A percentile compares a stretch with the other conserved stretches of the same genome.
These are phyloP conservation scores for Coemansia sp. DNA, from an alignment of 192 early-diverging fungal genomes.

Conservation along the genomic window DNA sequence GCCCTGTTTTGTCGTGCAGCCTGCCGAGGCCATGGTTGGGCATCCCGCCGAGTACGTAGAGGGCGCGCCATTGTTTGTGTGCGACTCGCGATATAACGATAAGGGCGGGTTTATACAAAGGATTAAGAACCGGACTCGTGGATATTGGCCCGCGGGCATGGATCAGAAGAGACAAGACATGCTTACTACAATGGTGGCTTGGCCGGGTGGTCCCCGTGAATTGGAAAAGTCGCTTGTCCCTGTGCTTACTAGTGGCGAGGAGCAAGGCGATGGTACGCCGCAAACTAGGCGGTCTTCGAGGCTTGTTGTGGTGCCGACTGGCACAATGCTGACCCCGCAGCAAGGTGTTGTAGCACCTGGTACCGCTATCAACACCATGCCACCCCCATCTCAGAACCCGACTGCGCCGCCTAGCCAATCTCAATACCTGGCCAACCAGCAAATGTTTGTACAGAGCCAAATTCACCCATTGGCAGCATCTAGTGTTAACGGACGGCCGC, in stretches of 20 bases:
- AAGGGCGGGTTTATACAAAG: constrained; percentile 46
- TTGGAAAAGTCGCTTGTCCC: constrained; percentile 25
- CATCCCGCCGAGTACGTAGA: constrained; percentile 40
- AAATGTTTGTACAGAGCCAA: constrained; percentile 38
- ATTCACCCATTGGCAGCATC: constrained; percentile 9
- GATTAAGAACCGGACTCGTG: constrained; percentile 35
- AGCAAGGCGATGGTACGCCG: constrained; percentile 13
- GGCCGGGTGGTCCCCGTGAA: constrained; percentile 30
- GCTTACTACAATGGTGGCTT: constrained; percentile 35
- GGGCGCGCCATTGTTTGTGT: constrained; percentile 33
- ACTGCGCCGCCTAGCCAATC: constrained; percentile 16
- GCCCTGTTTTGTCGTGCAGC: constrained; percentile 41
- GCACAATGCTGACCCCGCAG: neutral
- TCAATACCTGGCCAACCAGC: constrained; percentile 35
- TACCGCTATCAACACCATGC: neutral
- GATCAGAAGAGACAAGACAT: constrained; percentile 24
- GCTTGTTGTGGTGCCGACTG: constrained; percentile 1
- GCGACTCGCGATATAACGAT: constrained; percentile 48
- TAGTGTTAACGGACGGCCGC: constrained; percentile 8
- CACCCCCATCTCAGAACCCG: constrained; percentile 1
- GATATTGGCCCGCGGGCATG: constrained; percentile 43
- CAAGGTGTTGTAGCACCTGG: neutral
- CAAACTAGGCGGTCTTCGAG: constrained; percentile 39
- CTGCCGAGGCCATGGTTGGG: constrained; percentile 31
- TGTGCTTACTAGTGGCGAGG: constrained; percentile 3